phyloP scores from a whole-genome alignment of 768 basidiomycete species.

The Chalciporus pseudorubinellus region DNA sequence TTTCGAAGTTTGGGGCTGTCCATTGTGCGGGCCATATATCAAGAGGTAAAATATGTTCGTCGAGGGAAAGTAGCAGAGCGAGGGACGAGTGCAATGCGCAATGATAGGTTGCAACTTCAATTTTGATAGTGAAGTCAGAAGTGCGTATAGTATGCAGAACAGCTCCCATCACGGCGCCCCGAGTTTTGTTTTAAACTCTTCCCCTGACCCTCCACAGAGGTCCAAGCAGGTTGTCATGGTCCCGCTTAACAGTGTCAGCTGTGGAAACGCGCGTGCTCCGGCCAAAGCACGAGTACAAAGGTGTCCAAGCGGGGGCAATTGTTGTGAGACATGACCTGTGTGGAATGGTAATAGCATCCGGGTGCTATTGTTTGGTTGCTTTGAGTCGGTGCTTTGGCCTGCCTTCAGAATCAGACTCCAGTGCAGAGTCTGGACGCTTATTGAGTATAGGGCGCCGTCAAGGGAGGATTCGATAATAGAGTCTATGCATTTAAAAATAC shows the following conservation, averaged over 20 bases:
- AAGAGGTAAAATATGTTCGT: not conserved
- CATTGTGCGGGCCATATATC: constrained; percentile 5
- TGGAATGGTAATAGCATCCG: not conserved
- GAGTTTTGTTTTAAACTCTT: not conserved
- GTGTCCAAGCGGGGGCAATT: not conserved
- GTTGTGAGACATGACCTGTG: too few species aligned
- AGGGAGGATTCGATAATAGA: not conserved
- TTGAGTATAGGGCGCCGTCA: too few species aligned
- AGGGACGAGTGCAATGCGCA: not conserved
- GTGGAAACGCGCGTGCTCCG: not conserved
- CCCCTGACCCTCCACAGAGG: not conserved
- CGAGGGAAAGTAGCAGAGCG: not conserved
- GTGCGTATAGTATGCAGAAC: too few species aligned
- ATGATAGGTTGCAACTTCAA: too few species aligned
- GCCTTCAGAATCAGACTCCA: not conserved
- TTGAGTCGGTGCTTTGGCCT: not conserved
- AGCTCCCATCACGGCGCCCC: too few species aligned
- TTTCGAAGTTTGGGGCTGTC: constrained; percentile 19
- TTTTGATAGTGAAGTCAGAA: too few species aligned
- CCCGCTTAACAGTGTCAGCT: too few species aligned
- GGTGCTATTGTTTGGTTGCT: not conserved
- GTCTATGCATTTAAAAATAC: not conserved
- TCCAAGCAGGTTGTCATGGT: not conserved
- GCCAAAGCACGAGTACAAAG: not conserved
- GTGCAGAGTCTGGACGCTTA: too few species aligned